Evolutionary conservation across 1,284 basidiomycete genomes (phyloP), one percentile per base, ranked within the genome.

Genomic region (Puccinia polysora): DNA sequence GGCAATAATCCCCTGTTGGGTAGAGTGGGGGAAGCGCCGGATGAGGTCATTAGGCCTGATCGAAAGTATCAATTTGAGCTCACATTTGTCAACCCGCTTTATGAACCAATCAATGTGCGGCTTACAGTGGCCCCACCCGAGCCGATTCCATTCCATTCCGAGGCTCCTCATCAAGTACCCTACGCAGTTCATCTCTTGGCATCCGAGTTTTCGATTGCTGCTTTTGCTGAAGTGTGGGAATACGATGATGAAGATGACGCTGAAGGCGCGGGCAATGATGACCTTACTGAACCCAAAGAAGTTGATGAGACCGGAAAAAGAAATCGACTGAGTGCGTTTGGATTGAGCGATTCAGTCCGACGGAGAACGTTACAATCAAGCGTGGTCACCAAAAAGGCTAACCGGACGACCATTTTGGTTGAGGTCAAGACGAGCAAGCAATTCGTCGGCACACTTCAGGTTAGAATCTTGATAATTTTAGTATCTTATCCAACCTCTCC

Each of bases 221-320:
- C 92, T 0, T 91, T 89, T 77, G 91, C 91, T 34, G 93, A 96
- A 78, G 90, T 90, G 47, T 95, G 91, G 92, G 92, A 94, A 79
- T 95, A 93, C 75, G 92, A 95, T n/a, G 76, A 76, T 15, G 77
- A 77, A 25, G 74, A 77, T 14, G 74, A 75, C 3, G 73, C 62
- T 65, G 88, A 89, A 50, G 88, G 89, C 32, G 89, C 88, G 38
- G 89, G 89, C 47, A 89, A 89, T 84, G 88, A 88, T 75, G 82
- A 79, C 70, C 75, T 75, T 3, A 78, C 78, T n/a, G 78, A 77
- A 2, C 75, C 25, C 59, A 74, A 81, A 79, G 75, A 81, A 77
- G 63, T 82, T 75, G 80, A 83, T 81, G 80, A 83, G 76, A 80
- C 76, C 76, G 79, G 83, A 75, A 76, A 85, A 81, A 80, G 82